These are phyloP conservation scores for Picea abies DNA, from an alignment of 83 land plant species.

Conservation along the genomic window DNA sequence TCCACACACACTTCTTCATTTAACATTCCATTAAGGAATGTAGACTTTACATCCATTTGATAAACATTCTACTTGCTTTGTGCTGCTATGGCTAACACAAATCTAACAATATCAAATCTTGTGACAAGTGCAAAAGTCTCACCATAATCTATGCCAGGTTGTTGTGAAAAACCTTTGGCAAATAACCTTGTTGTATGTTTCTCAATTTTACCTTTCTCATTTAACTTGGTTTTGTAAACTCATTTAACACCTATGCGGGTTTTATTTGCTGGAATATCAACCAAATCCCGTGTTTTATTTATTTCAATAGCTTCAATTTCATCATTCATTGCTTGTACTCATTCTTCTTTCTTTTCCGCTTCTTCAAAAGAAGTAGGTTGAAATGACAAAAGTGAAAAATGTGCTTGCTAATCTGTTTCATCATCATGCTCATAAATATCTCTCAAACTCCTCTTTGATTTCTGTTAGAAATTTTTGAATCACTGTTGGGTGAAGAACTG, in stretches of 20 bases:
- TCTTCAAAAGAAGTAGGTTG: too few relatives aligned
- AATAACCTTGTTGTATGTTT: slow-evolving; percentile 35
- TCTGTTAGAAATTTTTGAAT: too few relatives aligned
- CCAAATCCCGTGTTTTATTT: slow-evolving; percentile 36
- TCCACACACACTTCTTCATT: slow-evolving; percentile 28
- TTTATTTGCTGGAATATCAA: slow-evolving; percentile 16
- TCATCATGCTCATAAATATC: too few relatives aligned
- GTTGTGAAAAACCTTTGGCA: slow-evolving; percentile 34
- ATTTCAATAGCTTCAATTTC: slow-evolving; percentile 24
- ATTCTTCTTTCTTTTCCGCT: slow-evolving; percentile 18
- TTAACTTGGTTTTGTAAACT: slow-evolving; percentile 27
- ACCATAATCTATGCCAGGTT: slow-evolving; percentile 22
- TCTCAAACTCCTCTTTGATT: too few relatives aligned
- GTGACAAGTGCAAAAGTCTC: slow-evolving; percentile 40
- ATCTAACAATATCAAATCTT: slow-evolving; percentile 23
- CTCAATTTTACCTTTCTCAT: slow-evolving; percentile 2
- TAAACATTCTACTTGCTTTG: slow-evolving; percentile 14
- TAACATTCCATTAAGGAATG: slow-evolving; percentile 27
- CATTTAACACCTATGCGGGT: slow-evolving; percentile 16
- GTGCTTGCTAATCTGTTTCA: too few relatives aligned
- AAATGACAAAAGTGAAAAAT: too few relatives aligned
- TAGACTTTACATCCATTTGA: slow-evolving; percentile 31
- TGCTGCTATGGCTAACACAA: slow-evolving; percentile 33
- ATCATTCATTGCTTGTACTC: slow-evolving; percentile 21
- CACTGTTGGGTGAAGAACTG: too few relatives aligned